Evolutionary conservation across 1,139 yeast genomes (phyloP).

Genomic region (Meyerozyma carpophila): DNA sequence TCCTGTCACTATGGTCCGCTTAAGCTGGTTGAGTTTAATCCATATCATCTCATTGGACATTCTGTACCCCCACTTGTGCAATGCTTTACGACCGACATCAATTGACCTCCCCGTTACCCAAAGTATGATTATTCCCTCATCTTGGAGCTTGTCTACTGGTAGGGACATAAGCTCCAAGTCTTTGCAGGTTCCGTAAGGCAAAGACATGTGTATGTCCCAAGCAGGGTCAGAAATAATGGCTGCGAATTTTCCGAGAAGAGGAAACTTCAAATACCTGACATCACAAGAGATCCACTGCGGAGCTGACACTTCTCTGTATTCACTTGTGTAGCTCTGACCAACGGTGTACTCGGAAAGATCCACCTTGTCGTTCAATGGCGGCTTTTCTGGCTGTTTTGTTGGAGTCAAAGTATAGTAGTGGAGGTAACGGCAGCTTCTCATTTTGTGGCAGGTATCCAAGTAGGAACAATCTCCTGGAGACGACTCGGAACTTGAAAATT

Average conservation of each 20-base stretch:
- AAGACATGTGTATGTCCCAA: constrained; percentile 6
- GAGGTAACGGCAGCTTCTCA: constrained; percentile 71
- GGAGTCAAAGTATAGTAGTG: constrained; percentile 72
- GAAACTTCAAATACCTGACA: constrained; percentile 65
- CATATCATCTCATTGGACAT: constrained; percentile 79
- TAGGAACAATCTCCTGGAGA: constrained; percentile 90
- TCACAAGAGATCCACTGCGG: constrained; percentile 89
- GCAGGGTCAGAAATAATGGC: constrained; percentile 76
- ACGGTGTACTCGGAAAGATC: constrained; percentile 41
- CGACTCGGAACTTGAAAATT: constrained; percentile 51
- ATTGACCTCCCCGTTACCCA: constrained; percentile 97
- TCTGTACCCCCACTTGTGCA: constrained; percentile 76
- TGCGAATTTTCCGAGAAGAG: constrained; percentile 73
- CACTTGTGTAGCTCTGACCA: constrained; percentile 49
- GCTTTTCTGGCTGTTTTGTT: constrained; percentile 5
- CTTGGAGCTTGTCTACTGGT: constrained; percentile 65
- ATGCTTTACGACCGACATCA: constrained; percentile 76
- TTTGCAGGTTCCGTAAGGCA: constrained; percentile 73
- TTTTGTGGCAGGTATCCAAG: constrained; percentile 87
- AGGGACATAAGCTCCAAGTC: constrained; percentile 65
- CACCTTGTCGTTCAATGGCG: constrained; percentile 6
- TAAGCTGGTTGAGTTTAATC: constrained; percentile 85
- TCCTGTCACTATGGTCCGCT: constrained; percentile 88
- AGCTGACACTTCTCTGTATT: constrained; percentile 32
- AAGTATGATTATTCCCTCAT: constrained; percentile 73